Percentiles rank a stretch among this genome's conserved stretches.
Evolutionary conservation across 345 rosid species (phyloP).

Genomic region (Gossypium raimondii): DNA sequence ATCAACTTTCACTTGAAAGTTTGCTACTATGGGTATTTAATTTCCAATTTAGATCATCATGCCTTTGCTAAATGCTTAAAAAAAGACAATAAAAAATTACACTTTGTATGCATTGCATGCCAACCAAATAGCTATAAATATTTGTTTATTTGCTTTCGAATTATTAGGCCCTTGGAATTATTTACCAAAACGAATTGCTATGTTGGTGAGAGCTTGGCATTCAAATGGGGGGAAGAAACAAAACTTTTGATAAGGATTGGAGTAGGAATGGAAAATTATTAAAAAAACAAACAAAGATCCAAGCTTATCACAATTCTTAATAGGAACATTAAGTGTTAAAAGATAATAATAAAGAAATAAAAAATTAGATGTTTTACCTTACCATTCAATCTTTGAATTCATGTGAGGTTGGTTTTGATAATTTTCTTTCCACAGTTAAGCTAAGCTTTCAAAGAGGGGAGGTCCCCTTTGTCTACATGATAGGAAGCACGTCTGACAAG

Average conservation of each 20-base stretch:
- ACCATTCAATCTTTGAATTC: conserved; percentile 32
- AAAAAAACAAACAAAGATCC: conserved; percentile 18
- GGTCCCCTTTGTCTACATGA: conserved; percentile 37
- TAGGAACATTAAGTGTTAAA: neutral
- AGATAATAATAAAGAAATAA: conserved; percentile 2
- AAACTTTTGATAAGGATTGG: conserved; percentile 31
- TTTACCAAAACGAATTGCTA: neutral
- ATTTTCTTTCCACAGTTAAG: conserved; percentile 24
- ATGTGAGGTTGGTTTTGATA: conserved; percentile 18
- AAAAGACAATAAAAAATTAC: neutral
- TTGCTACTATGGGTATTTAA: neutral
- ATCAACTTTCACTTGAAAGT: neutral
- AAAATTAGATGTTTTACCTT: conserved; percentile 14
- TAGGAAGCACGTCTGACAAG: conserved; percentile 43
- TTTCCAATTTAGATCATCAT: neutral
- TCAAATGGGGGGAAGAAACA: conserved; percentile 7
- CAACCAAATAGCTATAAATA: neutral
- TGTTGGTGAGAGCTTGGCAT: conserved; percentile 1
- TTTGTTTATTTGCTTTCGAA: neutral
- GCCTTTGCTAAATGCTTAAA: neutral
- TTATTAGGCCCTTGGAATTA: neutral
- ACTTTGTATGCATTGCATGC: neutral
- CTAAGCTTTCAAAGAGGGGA: conserved; percentile 31
- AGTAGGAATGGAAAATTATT: conserved; percentile 17
- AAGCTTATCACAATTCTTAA: conserved; percentile 30